Conservation (phyloP, 2,329 filamentous ascomycete genomes). For the Diaporthe sp. region DNA sequence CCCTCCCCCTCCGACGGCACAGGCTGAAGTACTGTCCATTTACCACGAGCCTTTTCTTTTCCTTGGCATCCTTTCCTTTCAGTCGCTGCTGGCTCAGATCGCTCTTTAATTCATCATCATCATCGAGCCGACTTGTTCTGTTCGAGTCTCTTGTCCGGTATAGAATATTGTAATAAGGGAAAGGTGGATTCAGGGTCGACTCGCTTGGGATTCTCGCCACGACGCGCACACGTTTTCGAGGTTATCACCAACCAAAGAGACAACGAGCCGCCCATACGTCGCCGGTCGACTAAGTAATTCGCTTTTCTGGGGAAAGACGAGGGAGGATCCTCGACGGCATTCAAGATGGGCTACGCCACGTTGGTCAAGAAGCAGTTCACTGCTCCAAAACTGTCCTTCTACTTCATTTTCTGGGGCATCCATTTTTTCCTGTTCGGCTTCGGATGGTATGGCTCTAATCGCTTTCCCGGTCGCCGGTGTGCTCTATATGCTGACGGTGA, state of each 20-base stretch:
- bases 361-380: slow-evolving; percentile 75
- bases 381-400: slow-evolving; percentile 80
- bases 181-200: slow-evolving; percentile 33
- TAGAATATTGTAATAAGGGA: slow-evolving; percentile 45
- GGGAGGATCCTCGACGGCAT: slow-evolving; percentile 40
- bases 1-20: slow-evolving; percentile 49
- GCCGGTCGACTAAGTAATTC: slow-evolving; percentile 67
- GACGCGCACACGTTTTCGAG: slow-evolving; percentile 37
- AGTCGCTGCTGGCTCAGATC: slow-evolving; percentile 73
- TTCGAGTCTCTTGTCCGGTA: slow-evolving; percentile 41
- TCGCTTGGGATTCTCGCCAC: slow-evolving; percentile 9
- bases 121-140: slow-evolving; percentile 47
- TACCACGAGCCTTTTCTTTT: slow-evolving; percentile 50
- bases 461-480: background rate
- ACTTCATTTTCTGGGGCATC: slow-evolving; percentile 83
- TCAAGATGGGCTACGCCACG: slow-evolving; percentile 54
- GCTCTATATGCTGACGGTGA: slow-evolving; percentile 42
- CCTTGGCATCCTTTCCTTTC: slow-evolving; percentile 55
- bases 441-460: slow-evolving; percentile 77
- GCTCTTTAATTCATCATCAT: slow-evolving; percentile 54
- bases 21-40: slow-evolving; percentile 58
- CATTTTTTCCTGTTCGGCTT: slow-evolving; percentile 84
- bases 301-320: slow-evolving; percentile 45
- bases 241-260: slow-evolving; percentile 37
- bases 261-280: slow-evolving; percentile 53